Evolutionary conservation across 2,329 filamentous ascomycete species (phyloP).

Genomic region (Ophiocordyceps camponoti-saundersi): DNA sequence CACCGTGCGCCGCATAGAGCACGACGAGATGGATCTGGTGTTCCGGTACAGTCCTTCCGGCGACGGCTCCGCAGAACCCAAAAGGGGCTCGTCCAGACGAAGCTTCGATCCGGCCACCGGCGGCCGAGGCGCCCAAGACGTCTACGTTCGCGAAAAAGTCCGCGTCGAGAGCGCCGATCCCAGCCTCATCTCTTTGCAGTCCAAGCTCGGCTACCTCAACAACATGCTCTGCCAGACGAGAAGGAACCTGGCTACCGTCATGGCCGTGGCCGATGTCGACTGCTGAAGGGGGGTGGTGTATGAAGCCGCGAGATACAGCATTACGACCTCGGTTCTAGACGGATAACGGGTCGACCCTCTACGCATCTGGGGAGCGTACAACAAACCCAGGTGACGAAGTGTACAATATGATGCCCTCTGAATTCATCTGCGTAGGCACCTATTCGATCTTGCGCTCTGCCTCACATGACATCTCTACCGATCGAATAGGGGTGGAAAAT

Average conservation of each 20-base stretch:
- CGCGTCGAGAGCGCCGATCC: constrained; percentile 81
- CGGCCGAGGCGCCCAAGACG: constrained; percentile 29
- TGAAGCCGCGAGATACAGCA: too few species aligned
- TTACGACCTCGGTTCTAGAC: too few species aligned
- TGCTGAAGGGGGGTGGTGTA: constrained; percentile 1
- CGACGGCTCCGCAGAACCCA: constrained; percentile 10
- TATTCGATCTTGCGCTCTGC: too few species aligned
- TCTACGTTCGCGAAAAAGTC: constrained; percentile 79
- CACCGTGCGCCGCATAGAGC: constrained; percentile 44
- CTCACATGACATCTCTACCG: too few species aligned
- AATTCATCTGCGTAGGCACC: too few species aligned
- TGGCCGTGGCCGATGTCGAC: constrained; percentile 40
- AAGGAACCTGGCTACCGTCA: constrained; percentile 58
- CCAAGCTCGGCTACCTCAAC: constrained; percentile 65
- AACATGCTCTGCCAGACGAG: constrained; percentile 55
- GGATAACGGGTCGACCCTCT: too few species aligned
- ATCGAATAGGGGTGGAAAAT: too few species aligned
- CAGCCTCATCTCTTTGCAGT: constrained; percentile 63
- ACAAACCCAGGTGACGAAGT: too few species aligned
- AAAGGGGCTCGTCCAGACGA: constrained; percentile 8
- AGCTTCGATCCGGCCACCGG: constrained; percentile 8
- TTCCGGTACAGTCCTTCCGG: constrained; percentile 43
- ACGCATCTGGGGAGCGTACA: too few species aligned
- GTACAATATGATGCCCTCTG: too few species aligned
- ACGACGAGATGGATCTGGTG: constrained; percentile 64